Conservation (phyloP, 805 yeast species). For the Starmerella sirachaensis region DNA sequence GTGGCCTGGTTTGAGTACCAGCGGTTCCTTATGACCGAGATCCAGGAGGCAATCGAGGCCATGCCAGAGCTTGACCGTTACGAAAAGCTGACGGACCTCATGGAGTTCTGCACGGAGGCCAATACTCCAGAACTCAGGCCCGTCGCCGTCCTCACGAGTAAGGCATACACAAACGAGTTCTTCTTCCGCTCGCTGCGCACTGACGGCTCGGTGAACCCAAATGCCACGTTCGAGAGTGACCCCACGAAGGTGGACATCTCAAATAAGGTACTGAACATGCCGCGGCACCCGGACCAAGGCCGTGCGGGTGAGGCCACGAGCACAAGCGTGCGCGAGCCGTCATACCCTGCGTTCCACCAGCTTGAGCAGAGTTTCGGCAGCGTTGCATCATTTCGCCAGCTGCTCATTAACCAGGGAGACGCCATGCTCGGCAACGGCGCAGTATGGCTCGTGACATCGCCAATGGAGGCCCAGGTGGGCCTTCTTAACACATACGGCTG, state of each 20-base stretch:
- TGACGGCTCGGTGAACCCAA: constrained; percentile 22
- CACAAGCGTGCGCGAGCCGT: constrained; percentile 8
- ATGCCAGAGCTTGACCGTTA: constrained; percentile 9
- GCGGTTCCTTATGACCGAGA: constrained; percentile 31
- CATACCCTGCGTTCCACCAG: constrained; percentile 11
- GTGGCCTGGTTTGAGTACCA: constrained; percentile 78
- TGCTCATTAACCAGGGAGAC: constrained; percentile 57
- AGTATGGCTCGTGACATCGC: constrained; percentile 71
- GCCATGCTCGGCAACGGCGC: constrained; percentile 83
- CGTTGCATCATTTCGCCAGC: constrained; percentile 59
- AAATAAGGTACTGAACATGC: constrained; percentile 19
- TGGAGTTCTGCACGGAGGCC: constrained; percentile 12
- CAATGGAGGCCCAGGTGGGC: constrained; percentile 33
- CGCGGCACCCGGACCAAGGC: constrained; percentile 12
- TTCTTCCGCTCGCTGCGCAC: constrained; percentile 35
- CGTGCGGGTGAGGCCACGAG: not conserved
- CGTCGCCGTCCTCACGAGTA: constrained; percentile 70
- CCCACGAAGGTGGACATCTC: constrained; percentile 21
- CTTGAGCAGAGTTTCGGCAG: constrained; percentile 54
- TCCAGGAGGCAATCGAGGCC: constrained; percentile 22
- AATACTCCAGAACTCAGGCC: constrained; percentile 26
- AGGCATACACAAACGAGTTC: constrained; percentile 76
- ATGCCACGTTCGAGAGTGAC: constrained; percentile 23
- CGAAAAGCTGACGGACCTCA: constrained; percentile 10
- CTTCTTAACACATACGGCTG: constrained; percentile 82